Evolutionary conservation across 495 filamentous ascomycete species (phyloP), one percentile per base, ranked within the genome.

Genomic region (Bacidia rubella): DNA sequence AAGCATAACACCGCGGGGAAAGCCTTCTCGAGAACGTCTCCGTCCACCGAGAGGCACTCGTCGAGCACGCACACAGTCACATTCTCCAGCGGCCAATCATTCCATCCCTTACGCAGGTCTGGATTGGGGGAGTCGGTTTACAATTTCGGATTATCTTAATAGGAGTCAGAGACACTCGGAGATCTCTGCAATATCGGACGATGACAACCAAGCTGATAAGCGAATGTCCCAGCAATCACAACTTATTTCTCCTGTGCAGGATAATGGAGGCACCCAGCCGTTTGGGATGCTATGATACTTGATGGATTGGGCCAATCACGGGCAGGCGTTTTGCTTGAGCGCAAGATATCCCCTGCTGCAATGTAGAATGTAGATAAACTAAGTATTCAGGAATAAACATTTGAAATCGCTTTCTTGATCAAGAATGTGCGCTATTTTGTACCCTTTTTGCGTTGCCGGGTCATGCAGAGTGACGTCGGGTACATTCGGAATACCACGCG

Each of bases 161-260:
- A 35, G 29, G 29, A 41, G 32, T 55, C 47, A 43, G 22, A 24
- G 49, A 17, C 53, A 47, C 10, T 39, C 53, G 22, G 52, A 58
- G 2, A 47, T 54, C 26, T 24, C 38, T 26, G 39, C 53, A n/a
- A 11, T 29, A 19, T 26, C 47, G 15, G 52, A 50, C 50, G 47
- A 49, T 2, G 50, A 53, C 19, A 48, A 54, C 24, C 51, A 50
- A 3, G 15, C 15, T 35, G 29, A 35, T 15, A 40, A 51, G 39
- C 24, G 29, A 17, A 39, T 45, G 20, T 53, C 56, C 1, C 52
- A 54, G 35, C 52, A 44, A n/a, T 52, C 49, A 3, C 29, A 44
- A 11, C 7, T 42, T 4, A 52, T 48, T 7, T 25, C 21, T 7
- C 26, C 49, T 15, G 25, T 51, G 1, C 19, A 50, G 35, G 19